phyloP scores from a whole-genome alignment of 345 rosid genomes.

The Camelina laxa region DNA sequence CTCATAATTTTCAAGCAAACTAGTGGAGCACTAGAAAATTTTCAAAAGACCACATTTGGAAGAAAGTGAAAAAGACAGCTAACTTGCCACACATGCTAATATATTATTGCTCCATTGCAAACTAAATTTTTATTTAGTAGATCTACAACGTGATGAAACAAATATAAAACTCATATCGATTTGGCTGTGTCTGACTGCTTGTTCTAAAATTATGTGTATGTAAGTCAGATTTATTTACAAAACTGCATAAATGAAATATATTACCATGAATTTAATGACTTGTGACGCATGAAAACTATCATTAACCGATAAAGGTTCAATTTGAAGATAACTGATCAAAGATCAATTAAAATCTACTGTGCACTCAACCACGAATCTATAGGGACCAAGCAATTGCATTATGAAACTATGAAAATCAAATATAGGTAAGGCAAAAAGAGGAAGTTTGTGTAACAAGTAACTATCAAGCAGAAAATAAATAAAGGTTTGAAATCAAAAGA shows the following conservation, averaged over 20 bases:
- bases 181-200: neutral
- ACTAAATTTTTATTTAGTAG: neutral
- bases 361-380: no score
- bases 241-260: neutral
- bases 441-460: no score
- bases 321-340: no score
- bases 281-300: neutral
- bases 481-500: no score
- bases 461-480: no score
- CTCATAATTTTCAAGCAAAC: no score
- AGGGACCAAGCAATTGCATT: no score
- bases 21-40: neutral
- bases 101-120: neutral
- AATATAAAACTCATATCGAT: neutral
- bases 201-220: neutral
- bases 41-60: neutral
- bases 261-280: neutral
- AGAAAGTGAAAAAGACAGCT: neutral
- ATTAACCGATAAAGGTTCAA: neutral
- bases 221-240: neutral
- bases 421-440: no score
- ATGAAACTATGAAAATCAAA: no score
- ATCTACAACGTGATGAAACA: neutral
- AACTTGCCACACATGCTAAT: neutral
- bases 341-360: no score